phyloP scores from a whole-genome alignment of 495 filamentous ascomycete species.

The Cenococcum geophilum region DNA sequence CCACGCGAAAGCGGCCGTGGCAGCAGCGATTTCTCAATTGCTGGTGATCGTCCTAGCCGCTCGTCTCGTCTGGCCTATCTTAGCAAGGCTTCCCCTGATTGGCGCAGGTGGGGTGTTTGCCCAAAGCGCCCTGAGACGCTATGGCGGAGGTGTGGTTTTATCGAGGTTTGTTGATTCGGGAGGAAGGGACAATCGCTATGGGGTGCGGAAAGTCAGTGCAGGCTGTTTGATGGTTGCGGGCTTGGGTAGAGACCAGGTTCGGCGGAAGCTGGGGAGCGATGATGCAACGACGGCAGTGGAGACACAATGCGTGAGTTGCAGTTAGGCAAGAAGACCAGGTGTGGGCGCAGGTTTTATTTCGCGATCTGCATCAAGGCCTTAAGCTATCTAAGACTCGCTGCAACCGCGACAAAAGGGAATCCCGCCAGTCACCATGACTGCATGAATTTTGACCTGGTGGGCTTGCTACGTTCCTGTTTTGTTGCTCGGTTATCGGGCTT shows the following conservation, averaged over 20 bases:
- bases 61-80: constrained; percentile 26
- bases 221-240: background rate
- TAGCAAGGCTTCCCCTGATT: constrained; percentile 23
- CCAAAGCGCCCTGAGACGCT: background rate
- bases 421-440: background rate
- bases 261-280: constrained; percentile 3
- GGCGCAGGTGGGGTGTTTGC: constrained; percentile 13
- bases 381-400: background rate
- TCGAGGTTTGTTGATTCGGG: background rate
- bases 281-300: background rate
- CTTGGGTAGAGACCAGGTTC: background rate
- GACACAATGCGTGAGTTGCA: background rate
- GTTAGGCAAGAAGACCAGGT: background rate
- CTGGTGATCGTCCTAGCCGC: constrained; percentile 28
- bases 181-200: background rate
- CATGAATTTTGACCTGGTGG: background rate
- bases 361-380: background rate
- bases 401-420: background rate
- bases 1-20: constrained; percentile 17
- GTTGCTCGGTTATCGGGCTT: background rate
- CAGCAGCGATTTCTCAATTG: constrained; percentile 30
- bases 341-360: background rate
- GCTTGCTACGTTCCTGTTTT: background rate
- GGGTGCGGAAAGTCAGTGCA: background rate
- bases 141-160: background rate